These are phyloP conservation scores for Papiliotrema terrestris DNA, from an alignment of 1,284 basidiomycete genomes.

Conservation along the genomic window DNA sequence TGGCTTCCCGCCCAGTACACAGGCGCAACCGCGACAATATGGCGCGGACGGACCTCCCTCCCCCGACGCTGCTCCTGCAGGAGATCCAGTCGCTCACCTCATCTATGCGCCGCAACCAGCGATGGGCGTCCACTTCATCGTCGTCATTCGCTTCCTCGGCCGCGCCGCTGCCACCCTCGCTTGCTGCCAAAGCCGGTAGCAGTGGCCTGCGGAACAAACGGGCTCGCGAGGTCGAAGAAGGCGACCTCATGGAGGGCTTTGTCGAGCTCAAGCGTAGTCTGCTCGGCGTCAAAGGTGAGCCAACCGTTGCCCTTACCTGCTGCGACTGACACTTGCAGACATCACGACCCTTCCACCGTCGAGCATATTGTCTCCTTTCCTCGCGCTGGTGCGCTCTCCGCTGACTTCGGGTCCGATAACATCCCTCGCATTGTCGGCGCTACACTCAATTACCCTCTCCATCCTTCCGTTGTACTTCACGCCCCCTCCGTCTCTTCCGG, in stretches of 20 bases:
- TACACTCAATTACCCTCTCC: conserved; percentile 82
- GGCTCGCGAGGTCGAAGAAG: conserved; percentile 33
- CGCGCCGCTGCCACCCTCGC: conserved; percentile 26
- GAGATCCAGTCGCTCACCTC: conserved; percentile 92
- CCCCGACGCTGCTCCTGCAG: conserved; percentile 45
- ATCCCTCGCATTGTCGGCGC: conserved; percentile 75
- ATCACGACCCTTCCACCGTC: conserved; percentile 60
- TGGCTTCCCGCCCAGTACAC: too few species aligned
- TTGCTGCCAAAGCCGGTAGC: conserved; percentile 3
- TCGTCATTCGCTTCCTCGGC: conserved; percentile 27
- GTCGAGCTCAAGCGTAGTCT: conserved; percentile 76
- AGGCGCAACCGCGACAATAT: neutral
- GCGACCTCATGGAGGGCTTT: conserved; percentile 85
- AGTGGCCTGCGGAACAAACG: conserved; percentile 11
- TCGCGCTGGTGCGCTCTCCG: conserved; percentile 86
- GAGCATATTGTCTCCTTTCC: conserved; percentile 75
- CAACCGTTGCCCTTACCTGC: conserved; percentile 3
- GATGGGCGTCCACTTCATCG: conserved; percentile 66
- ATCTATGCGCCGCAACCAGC: conserved; percentile 93
- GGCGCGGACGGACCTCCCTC: conserved; percentile 34
- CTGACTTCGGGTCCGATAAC: conserved; percentile 93
- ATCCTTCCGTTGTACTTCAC: conserved; percentile 55
- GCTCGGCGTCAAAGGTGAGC: conserved; percentile 67
- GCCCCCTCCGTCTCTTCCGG: conserved; percentile 19
- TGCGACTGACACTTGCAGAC: conserved; percentile 47